phyloP scores from a whole-genome alignment of 2,329 filamentous ascomycete genomes.

The Aureobasidium pullulans region DNA sequence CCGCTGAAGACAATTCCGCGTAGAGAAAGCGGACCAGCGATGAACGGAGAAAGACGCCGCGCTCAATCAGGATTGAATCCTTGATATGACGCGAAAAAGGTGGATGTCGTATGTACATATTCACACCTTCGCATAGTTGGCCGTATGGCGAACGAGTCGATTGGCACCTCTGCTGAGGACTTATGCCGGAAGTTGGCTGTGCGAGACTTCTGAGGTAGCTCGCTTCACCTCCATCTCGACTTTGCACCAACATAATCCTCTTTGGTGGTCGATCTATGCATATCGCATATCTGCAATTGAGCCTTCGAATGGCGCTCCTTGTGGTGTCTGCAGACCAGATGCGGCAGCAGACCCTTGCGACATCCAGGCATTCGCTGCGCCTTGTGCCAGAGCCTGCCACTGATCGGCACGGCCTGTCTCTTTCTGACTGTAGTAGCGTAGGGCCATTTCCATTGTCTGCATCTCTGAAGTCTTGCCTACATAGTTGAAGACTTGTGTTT shows the following conservation, averaged over 20 bases:
- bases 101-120: not conserved
- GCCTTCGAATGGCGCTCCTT: slow-evolving; percentile 5
- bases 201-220: too few relatives aligned
- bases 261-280: not conserved
- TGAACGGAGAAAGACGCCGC: not conserved
- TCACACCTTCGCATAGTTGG: not conserved
- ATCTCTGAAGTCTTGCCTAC: slow-evolving; percentile 63
- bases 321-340: slow-evolving; percentile 2
- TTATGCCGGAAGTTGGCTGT: too few relatives aligned
- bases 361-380: slow-evolving; percentile 18
- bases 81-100: not conserved
- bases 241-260: not conserved
- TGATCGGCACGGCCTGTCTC: slow-evolving; percentile 25
- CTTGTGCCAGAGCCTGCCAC: slow-evolving; percentile 25
- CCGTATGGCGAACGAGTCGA: not conserved
- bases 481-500: slow-evolving; percentile 55
- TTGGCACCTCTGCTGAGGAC: not conserved
- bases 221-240: too few relatives aligned
- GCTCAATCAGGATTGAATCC: not conserved
- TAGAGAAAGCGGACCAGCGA: not conserved
- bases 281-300: slow-evolving; percentile 10
- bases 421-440: slow-evolving; percentile 29
- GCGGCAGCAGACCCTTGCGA: slow-evolving; percentile 14
- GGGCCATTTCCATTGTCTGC: slow-evolving; percentile 50
- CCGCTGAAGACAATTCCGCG: not conserved